Evolutionary conservation across 148 eudicot species (phyloP), one percentile per base, ranked within the genome.

Genomic region (Rhododendron ovatum): DNA sequence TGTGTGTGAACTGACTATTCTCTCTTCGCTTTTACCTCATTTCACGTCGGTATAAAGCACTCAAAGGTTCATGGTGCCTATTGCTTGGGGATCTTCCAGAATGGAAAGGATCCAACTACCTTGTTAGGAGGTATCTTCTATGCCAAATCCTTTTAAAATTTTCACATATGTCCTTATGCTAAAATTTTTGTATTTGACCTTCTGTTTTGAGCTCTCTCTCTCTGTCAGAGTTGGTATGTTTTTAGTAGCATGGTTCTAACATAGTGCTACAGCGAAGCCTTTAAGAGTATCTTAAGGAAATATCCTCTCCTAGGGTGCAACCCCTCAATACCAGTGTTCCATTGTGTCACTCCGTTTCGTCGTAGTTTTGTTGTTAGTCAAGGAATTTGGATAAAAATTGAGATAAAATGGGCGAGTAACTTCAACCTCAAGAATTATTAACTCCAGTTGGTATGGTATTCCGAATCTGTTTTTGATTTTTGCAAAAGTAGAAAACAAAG

Each of bases 81-180:
- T 88, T 97, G 99, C 88, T 92, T 97, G 82, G 98, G 99, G 48
- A 86, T 97, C 78, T 97, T 97, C 85, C 95, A 93, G 88, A 97
- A 94, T 87, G 98, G 98, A 85, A 91, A 92, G 86, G 98, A 97
- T 87, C 93, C 95, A 55, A 97, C 99, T 37, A 97, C 98, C 80
- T 93, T 95, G 81, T 89, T 97, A 88, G 99, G 99, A 93, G 99
- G 99, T 97, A 95, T 45, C 67, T 85, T 81, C 84, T 81, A 80
- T 41, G 39, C 80, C 74, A 51, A 67, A 85, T 82, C 82, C 41
- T 74, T 37, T 48, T 74, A 37, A 18, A 81, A 50, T 24, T 73
- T 82, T 82, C 53, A 53, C 43, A 1, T 26, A 28, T 69, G 13
- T 28, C 81, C 20, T 82, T 37, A 1, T 30, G 4, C 57, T 55